These are phyloP conservation scores for Globisporangium echinulatum DNA, from an alignment of 352 stramenopile genomes.

Conservation along the genomic window DNA sequence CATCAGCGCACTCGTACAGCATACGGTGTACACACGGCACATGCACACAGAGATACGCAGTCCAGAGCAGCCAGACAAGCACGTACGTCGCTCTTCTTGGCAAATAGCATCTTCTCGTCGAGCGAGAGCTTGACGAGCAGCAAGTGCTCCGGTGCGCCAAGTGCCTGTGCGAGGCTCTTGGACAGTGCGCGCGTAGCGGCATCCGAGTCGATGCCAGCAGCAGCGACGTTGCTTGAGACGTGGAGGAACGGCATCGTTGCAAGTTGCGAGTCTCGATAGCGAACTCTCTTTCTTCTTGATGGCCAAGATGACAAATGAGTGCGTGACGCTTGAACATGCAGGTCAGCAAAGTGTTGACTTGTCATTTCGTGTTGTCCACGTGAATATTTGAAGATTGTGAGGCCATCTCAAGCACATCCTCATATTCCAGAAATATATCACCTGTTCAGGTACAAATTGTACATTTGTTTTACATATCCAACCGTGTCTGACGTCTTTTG, in stretches of 20 bases:
- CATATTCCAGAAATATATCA: too few relatives aligned
- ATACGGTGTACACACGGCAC: neutral
- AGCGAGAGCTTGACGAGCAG: slow-evolving; percentile 39
- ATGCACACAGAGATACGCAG: neutral
- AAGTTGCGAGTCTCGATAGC: neutral
- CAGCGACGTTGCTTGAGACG: slow-evolving; percentile 35
- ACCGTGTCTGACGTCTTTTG: too few relatives aligned
- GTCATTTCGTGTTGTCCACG: too few relatives aligned
- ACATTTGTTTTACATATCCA: too few relatives aligned
- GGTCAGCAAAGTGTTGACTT: too few relatives aligned
- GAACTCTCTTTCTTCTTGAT: slow-evolving; percentile 3
- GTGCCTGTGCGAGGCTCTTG: slow-evolving; percentile 27
- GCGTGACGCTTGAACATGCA: too few relatives aligned
- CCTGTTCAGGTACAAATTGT: too few relatives aligned
- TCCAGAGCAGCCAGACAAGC: neutral
- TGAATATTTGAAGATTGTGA: too few relatives aligned
- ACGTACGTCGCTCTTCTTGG: slow-evolving; percentile 20
- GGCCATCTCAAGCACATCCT: too few relatives aligned
- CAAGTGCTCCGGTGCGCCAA: slow-evolving; percentile 26
- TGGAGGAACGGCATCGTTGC: slow-evolving; percentile 31
- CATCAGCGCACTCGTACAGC: neutral
- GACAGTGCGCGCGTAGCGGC: slow-evolving; percentile 23
- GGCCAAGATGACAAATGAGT: neutral
- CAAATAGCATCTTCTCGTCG: slow-evolving; percentile 27
- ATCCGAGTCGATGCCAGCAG: slow-evolving; percentile 24